Conservation (phyloP, 768 basidiomycete species). For the Tubosaeta sp. region DNA sequence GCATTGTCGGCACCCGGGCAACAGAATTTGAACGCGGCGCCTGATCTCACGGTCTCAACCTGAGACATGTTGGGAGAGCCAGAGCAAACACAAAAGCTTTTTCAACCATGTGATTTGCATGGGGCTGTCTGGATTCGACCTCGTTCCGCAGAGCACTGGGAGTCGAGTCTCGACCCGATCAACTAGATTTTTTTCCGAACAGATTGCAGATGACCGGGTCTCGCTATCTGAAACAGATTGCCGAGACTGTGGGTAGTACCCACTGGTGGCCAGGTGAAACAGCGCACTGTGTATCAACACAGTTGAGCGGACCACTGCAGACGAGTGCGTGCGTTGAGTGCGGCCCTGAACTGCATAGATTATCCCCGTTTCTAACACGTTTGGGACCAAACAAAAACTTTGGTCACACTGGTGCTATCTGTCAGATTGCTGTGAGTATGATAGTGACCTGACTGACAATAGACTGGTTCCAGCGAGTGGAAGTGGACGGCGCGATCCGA, state of each 20-base stretch:
- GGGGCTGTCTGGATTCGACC: background rate
- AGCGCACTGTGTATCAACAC: constrained; percentile 45
- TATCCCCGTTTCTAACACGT: constrained; percentile 35
- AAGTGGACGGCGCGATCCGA: too few relatives aligned
- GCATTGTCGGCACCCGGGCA: constrained; percentile 9
- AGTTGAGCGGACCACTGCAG: constrained; percentile 37
- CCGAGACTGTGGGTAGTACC: constrained; percentile 42
- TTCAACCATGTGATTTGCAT: constrained; percentile 25
- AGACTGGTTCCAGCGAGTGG: too few relatives aligned
- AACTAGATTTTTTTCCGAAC: constrained; percentile 4
- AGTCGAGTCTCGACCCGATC: constrained; percentile 8
- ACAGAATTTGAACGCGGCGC: constrained; percentile 28
- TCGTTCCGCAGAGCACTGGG: too few relatives aligned
- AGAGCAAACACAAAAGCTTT: constrained; percentile 39
- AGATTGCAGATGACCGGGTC: background rate
- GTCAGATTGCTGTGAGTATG: too few relatives aligned
- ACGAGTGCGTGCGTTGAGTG: constrained; percentile 23
- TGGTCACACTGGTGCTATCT: too few relatives aligned
- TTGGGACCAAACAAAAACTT: too few relatives aligned
- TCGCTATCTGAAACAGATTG: constrained; percentile 27
- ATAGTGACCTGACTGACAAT: too few relatives aligned
- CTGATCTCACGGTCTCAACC: constrained; percentile 45
- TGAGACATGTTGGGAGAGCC: constrained; percentile 44
- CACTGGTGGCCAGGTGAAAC: constrained; percentile 44
- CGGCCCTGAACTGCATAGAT: constrained; percentile 11